Base-by-base conservation (phyloP, 306 rosid species). In the Comarum palustre region DNA sequence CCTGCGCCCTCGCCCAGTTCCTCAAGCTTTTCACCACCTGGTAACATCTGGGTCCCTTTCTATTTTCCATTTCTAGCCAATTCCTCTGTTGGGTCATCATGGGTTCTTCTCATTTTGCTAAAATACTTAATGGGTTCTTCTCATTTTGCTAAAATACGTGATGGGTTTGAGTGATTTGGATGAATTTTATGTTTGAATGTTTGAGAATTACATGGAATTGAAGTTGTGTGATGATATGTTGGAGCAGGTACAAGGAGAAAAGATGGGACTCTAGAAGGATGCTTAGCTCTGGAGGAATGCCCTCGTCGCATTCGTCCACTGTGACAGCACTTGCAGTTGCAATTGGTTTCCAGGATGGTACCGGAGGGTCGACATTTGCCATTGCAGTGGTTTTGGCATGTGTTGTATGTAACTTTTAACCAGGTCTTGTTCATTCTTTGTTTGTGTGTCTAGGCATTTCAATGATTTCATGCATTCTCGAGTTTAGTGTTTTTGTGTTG, bases 281-380 rank as follows among this genome's bases (percentile, higher is more conserved):
- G 84, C 87, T 83, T n/a, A 83, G 86, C 60, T 83, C 87, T 20
- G 84, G 87, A 57, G 87, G 87, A 77, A 83, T 83, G 87, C 87
- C 87, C 22, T 83, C 87, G 5, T 83, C 87, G 24, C 87, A 83
- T 77, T 83, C 87, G 9, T 74, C 87, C 1, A 80, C 87, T 42
- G 87, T 83, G 67, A 73, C 75, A 27, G 80, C 87, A 5, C 80
- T 83, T 14, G 82, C 84, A 24, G 80, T 72, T 34, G 78, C 84
- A 41, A 73, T 83, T 77, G 81, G 80, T 12, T 74, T 83, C 25
- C 78, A 83, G 55, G 82, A 83, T 8, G 87, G 87, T 45, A 58
- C 78, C 10, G 77, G 84, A n/a, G 84, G 84, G 20, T 72, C 87
- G 0, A 79, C 84, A 17, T 83, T 83, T 80, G 84, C 87, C 74